A percentile compares a stretch with the other conserved stretches of the same genome.
Evolutionary conservation across 2,329 filamentous ascomycete species (phyloP).

Genomic region (Venturia pyrina): DNA sequence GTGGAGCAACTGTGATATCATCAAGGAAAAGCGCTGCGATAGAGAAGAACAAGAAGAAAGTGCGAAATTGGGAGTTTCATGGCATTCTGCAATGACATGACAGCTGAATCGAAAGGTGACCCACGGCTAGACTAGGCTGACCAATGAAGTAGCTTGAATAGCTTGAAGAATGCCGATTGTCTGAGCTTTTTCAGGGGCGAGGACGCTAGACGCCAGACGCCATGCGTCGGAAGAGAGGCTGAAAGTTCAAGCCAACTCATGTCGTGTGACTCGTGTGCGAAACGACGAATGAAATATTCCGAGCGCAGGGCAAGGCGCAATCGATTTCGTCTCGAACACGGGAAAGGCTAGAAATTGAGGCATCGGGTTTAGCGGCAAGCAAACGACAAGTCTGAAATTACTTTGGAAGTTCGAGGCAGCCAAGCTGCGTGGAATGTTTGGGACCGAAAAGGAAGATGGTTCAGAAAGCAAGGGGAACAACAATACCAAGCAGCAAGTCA

Average conservation of each 20-base stretch:
- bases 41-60: neutral
- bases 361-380: neutral
- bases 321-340: too few species aligned
- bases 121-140: neutral
- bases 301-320: neutral
- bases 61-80: neutral
- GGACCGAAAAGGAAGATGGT: neutral
- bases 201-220: neutral
- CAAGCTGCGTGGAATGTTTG: neutral
- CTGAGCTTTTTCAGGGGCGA: neutral
- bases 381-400: neutral
- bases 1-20: neutral
- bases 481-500: neutral
- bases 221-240: neutral
- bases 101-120: neutral
- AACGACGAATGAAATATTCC: neutral
- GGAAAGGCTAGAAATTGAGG: too few species aligned
- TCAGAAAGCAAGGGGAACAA: neutral
- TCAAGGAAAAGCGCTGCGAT: neutral
- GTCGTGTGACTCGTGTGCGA: neutral
- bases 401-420: neutral
- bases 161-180: neutral
- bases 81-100: slow-evolving; percentile 2
- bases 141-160: neutral
- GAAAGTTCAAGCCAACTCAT: neutral